phyloP scores from a whole-genome alignment of 441 rosid species.

The Adansonia gregorii region DNA sequence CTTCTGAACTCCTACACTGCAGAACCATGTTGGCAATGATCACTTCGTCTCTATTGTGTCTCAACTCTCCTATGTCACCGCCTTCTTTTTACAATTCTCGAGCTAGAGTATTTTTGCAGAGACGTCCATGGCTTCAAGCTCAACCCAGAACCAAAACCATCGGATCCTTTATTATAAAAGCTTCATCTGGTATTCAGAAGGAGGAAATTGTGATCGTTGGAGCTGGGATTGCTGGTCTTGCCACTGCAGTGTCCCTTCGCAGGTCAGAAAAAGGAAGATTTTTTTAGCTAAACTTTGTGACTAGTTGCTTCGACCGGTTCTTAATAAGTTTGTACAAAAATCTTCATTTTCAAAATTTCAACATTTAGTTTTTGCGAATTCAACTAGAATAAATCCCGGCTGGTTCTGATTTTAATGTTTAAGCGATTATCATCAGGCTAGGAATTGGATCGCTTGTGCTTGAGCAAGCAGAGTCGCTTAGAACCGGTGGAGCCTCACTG shows the following conservation, averaged over 20 bases:
- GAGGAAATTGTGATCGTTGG: slow-evolving; percentile 76
- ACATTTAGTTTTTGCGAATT: neutral
- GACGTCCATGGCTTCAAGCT: slow-evolving; percentile 31
- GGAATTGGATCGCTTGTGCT: slow-evolving; percentile 79
- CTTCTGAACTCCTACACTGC: neutral
- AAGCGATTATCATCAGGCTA: slow-evolving; percentile 46
- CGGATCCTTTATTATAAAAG: slow-evolving; percentile 24
- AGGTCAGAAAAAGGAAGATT: slow-evolving; percentile 39
- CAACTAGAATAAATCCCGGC: neutral
- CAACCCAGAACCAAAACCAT: slow-evolving; percentile 35
- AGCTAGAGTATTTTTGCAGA: slow-evolving; percentile 18
- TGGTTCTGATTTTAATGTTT: neutral
- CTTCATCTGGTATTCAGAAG: slow-evolving; percentile 41
- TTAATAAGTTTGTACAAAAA: neutral
- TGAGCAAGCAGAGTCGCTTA: slow-evolving; percentile 88
- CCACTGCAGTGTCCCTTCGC: slow-evolving; percentile 81
- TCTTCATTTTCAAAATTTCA: neutral
- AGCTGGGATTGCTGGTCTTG: slow-evolving; percentile 90
- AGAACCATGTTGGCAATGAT: slow-evolving; percentile 44
- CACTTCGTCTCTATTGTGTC: slow-evolving; percentile 33
- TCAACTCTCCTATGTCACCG: slow-evolving; percentile 34
- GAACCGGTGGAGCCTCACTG: slow-evolving; percentile 87
- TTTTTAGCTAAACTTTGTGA: slow-evolving; percentile 17
- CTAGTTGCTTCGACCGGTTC: neutral
- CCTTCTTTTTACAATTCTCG: slow-evolving; percentile 25